These are phyloP conservation scores for Sordariomycetes sp. DNA, from an alignment of 2,329 filamentous ascomycete species.

Conservation along the genomic window DNA sequence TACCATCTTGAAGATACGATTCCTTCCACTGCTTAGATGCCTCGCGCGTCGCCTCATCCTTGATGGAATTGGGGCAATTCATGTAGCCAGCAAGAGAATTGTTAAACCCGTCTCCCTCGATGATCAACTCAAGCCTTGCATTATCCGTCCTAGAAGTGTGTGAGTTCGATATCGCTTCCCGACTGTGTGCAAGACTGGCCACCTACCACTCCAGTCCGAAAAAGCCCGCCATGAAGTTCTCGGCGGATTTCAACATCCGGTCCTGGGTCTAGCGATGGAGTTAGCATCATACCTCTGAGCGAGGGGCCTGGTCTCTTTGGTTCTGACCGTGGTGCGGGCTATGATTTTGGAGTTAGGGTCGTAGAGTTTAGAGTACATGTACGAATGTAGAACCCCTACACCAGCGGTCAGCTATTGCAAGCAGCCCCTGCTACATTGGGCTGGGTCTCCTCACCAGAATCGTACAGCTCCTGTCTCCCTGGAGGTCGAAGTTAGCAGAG, in stretches of 20 bases:
- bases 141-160: conserved; percentile 43
- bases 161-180: not conserved
- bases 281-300: conserved; percentile 7
- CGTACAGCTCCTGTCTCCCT: conserved; percentile 60
- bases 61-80: conserved; percentile 52
- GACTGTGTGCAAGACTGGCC: not conserved
- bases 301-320: not conserved
- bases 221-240: conserved; percentile 71
- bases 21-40: conserved; percentile 49
- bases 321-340: conserved; percentile 51
- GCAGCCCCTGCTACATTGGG: not conserved
- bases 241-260: conserved; percentile 66
- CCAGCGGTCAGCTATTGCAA: not conserved
- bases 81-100: conserved; percentile 60
- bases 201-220: conserved; percentile 59
- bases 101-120: conserved; percentile 54
- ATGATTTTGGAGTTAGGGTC: conserved; percentile 64
- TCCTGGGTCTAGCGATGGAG: conserved; percentile 47
- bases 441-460: conserved; percentile 32
- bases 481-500: not conserved
- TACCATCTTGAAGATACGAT: conserved; percentile 53
- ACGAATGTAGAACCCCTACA: conserved; percentile 55
- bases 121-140: conserved; percentile 61
- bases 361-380: conserved; percentile 62
- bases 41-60: conserved; percentile 37